Base-by-base conservation (phyloP, 2,329 filamentous ascomycete species). In the Botrytis tulipae region DNA sequence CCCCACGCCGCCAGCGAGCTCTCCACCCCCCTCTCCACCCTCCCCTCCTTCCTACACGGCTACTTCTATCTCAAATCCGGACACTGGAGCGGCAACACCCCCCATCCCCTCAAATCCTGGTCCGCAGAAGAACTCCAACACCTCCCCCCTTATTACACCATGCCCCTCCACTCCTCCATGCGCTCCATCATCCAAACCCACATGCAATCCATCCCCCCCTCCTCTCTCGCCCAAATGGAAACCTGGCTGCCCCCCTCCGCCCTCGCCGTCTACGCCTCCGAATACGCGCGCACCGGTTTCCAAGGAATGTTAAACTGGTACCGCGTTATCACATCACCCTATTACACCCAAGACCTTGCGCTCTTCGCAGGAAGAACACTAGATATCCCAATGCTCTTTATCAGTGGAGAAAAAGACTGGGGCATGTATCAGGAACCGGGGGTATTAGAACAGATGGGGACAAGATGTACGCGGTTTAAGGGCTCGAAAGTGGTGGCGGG, bases 21-120 rank as follows among this genome's bases (percentile, higher is more conserved):
- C 20, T 83, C 86, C n/a, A 80, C 81, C 44, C 44, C 44, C 7
- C 44, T 46, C 18, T 46, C 44, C 44, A 46, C 44, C 44, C 44
- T 46, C 44, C 44, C 44, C 44, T 46, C 18, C 1, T 92, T 92
- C 75, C 82, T 92, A 1, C 85, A 90, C 16, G 90, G 90, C 4
- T 93, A 92, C 78, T 88, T 92, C 76, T 87, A 92, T 78, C 84
- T 93, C 66, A 93, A 93, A 79, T 90, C 87, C 71, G 90, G 87
- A 9, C 86, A 87, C 72, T 92, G 88, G 87, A 78, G 81, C 7
- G 83, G 84, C 7, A 90, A 90, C 77, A 78, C 84, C 1, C 88
- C 90, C 0, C 82, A 83, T 44, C 85, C 88, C 0, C 82, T 92
- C 8, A 76, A 82, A 20, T 83, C 81, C 3, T 92, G 89, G 89